These are phyloP conservation scores for Turritis glabra DNA, from an alignment of 345 rosid species.

Conservation along the genomic window DNA sequence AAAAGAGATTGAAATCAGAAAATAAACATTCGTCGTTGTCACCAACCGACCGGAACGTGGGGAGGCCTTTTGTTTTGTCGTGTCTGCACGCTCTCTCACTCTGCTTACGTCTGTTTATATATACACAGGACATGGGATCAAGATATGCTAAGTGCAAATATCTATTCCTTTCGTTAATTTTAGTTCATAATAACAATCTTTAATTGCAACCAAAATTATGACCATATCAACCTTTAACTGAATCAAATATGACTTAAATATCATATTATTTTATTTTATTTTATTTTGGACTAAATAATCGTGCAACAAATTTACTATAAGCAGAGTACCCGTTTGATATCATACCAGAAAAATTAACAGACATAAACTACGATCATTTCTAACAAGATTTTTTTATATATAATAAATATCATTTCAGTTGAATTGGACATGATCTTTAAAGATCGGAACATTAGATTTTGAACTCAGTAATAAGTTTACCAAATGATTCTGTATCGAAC, in stretches of 20 bases:
- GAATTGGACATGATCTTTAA: background rate
- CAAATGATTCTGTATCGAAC: constrained; percentile 4
- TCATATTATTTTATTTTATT: background rate
- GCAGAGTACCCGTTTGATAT: background rate
- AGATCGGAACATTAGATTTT: constrained; percentile 4
- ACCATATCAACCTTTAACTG: constrained; percentile 21
- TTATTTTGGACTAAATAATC: background rate
- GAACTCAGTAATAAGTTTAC: background rate
- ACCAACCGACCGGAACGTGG: constrained; percentile 90
- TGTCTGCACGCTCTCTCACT: constrained; percentile 71
- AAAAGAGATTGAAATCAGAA: constrained; percentile 30
- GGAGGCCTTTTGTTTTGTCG: constrained; percentile 59
- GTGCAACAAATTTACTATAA: constrained; percentile 8
- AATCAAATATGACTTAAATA: background rate
- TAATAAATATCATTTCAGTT: background rate
- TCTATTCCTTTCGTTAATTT: constrained; percentile 10
- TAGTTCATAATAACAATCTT: background rate
- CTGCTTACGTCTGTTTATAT: constrained; percentile 27
- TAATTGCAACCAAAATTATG: constrained; percentile 4
- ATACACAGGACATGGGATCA: constrained; percentile 27
- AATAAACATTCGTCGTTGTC: constrained; percentile 27
- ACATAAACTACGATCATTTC: background rate
- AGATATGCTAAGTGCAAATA: constrained; percentile 26
- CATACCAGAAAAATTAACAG: background rate
- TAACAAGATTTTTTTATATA: background rate